Conservation (phyloP, 495 filamentous ascomycete species). For the Chlorociboria aeruginascens region DNA sequence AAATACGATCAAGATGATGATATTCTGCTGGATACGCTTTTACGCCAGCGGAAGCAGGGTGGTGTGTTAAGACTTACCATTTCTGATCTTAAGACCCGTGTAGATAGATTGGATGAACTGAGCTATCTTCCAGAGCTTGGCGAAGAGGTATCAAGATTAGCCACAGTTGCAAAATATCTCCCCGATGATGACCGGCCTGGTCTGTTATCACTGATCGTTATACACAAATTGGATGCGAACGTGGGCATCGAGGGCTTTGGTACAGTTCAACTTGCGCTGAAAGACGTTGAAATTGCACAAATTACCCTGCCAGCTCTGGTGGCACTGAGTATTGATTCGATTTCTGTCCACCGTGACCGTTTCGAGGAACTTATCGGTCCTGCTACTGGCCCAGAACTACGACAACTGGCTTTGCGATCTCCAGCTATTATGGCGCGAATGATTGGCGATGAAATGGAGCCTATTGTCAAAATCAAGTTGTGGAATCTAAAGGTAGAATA, state of each 20-base stretch:
- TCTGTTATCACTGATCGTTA: constrained; percentile 57
- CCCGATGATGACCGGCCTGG: constrained; percentile 94
- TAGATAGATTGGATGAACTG: constrained; percentile 49
- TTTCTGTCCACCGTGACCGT: constrained; percentile 49
- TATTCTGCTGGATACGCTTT: constrained; percentile 83
- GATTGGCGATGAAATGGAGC: constrained; percentile 89
- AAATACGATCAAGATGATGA: constrained; percentile 89
- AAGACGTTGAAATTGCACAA: constrained; percentile 62
- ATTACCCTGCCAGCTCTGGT: constrained; percentile 74
- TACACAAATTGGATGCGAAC: constrained; percentile 47
- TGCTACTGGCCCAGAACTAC: constrained; percentile 25
- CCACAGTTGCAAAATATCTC: constrained; percentile 85
- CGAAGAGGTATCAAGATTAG: constrained; percentile 67
- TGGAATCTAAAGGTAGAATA: constrained; percentile 77
- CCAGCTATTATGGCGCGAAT: constrained; percentile 70
- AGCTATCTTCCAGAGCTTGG: constrained; percentile 53
- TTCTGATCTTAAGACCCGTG: constrained; percentile 41
- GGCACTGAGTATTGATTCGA: constrained; percentile 54
- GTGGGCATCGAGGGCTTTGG: constrained; percentile 56
- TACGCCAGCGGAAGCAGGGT: constrained; percentile 83
- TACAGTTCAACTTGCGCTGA: constrained; percentile 38
- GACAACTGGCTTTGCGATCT: constrained; percentile 25
- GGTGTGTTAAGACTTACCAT: constrained; percentile 65
- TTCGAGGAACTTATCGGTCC: constrained; percentile 57
- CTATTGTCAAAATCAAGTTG: constrained; percentile 75